Evolutionary conservation across 768 basidiomycete genomes (phyloP).

Genomic region (Peribolospora baueri): DNA sequence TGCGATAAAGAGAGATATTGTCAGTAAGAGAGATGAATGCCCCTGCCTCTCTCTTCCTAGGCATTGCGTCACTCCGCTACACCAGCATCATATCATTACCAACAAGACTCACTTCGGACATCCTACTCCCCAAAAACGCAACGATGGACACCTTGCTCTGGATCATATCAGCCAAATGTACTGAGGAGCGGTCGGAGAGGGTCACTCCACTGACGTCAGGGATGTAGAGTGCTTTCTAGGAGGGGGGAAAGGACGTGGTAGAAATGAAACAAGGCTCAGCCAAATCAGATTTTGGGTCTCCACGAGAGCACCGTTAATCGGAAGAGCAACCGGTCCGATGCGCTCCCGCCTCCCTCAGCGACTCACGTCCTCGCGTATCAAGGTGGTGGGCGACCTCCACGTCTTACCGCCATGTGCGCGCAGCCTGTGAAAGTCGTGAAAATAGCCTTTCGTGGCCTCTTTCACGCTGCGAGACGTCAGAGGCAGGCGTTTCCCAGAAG

Average conservation of each 20-base stretch:
- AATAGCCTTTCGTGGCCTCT: conserved; percentile 57
- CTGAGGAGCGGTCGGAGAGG: conserved; percentile 30
- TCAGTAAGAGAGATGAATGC: neutral
- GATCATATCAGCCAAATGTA: conserved; percentile 55
- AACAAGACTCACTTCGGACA: conserved; percentile 46
- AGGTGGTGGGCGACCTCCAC: conserved; percentile 69
- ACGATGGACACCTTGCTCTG: conserved; percentile 53
- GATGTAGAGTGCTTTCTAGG: conserved; percentile 53
- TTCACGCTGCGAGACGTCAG: conserved; percentile 25
- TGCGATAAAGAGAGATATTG: no score
- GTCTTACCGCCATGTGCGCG: conserved; percentile 70
- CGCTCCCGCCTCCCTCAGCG: neutral
- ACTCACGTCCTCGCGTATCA: conserved; percentile 72
- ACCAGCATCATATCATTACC: neutral
- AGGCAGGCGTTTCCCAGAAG: conserved; percentile 16
- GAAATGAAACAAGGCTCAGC: neutral
- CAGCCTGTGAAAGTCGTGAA: conserved; percentile 59
- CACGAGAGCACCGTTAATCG: neutral
- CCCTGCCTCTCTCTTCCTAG: neutral
- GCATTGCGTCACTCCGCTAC: neutral
- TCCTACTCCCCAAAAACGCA: conserved; percentile 55
- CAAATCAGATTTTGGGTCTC: neutral
- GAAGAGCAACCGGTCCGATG: neutral
- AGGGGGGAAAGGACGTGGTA: neutral
- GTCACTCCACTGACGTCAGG: conserved; percentile 59